phyloP scores from a whole-genome alignment of 169 alveolate genomes.

The Pseudocohnilembus persalinus region DNA sequence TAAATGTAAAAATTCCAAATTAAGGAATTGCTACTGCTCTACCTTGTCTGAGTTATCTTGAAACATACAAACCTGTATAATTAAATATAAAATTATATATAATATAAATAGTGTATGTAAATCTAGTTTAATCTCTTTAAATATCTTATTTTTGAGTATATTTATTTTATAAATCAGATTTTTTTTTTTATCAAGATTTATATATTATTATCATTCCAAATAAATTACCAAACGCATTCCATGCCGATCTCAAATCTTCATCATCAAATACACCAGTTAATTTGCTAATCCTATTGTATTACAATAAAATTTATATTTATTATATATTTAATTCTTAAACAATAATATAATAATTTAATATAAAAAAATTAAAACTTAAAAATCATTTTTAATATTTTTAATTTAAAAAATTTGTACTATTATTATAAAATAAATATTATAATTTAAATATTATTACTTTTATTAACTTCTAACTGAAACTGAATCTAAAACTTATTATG shows the following conservation, averaged over 20 bases:
- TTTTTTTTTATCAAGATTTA: too few relatives aligned
- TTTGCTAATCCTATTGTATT: conserved; percentile 12
- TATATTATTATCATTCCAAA: too few relatives aligned
- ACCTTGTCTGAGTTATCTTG: conserved; percentile 54
- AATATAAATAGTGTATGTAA: not conserved
- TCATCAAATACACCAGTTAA: conserved; percentile 30
- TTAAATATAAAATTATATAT: too few relatives aligned
- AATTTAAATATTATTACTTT: not conserved
- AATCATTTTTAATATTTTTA: too few relatives aligned
- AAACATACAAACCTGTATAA: conserved; percentile 50
- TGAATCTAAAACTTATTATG: conserved; percentile 9
- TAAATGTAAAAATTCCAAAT: conserved; percentile 64
- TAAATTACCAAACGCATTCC: conserved; percentile 48
- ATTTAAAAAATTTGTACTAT: too few relatives aligned
- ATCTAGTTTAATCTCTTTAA: not conserved
- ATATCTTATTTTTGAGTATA: too few relatives aligned
- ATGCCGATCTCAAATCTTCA: conserved; percentile 41
- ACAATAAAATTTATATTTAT: too few relatives aligned
- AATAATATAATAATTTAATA: too few relatives aligned
- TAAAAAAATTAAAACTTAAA: too few relatives aligned
- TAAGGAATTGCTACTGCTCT: conserved; percentile 58
- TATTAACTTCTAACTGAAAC: not conserved
- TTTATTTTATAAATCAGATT: too few relatives aligned
- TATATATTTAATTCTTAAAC: too few relatives aligned
- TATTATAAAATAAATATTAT: not conserved